These are phyloP conservation scores for Bacidia rubella DNA, from an alignment of 495 filamentous ascomycete species.

Conservation along the genomic window DNA sequence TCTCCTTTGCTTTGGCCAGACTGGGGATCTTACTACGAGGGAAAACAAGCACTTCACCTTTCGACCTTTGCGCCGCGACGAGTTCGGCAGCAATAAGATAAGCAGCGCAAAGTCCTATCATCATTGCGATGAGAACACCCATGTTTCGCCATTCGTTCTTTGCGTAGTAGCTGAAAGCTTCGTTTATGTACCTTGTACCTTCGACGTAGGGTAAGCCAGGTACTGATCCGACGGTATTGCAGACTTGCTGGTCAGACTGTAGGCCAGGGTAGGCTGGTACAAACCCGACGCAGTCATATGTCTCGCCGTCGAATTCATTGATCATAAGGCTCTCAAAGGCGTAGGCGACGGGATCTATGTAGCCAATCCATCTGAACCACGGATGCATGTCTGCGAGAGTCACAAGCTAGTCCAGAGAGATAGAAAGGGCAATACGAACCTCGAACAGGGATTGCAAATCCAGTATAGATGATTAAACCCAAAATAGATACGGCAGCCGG, in stretches of 20 bases:
- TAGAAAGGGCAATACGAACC: conserved; percentile 4
- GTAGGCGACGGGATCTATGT: conserved; percentile 73
- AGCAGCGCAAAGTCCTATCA: conserved; percentile 46
- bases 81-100: conserved; percentile 66
- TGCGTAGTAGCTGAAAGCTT: conserved; percentile 45
- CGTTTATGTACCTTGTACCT: conserved; percentile 57
- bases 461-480: conserved; percentile 74
- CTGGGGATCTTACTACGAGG: conserved; percentile 57
- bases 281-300: conserved; percentile 48
- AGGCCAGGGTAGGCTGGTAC: conserved; percentile 47
- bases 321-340: conserved; percentile 81
- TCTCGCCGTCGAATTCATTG: conserved; percentile 65
- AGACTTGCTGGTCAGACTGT: conserved; percentile 33
- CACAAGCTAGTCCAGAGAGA: not conserved
- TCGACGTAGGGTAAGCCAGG: conserved; percentile 41
- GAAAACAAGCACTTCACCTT: conserved; percentile 83
- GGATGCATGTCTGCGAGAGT: conserved; percentile 47
- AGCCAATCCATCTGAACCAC: conserved; percentile 84
- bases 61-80: conserved; percentile 64
- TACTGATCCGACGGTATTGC: conserved; percentile 47
- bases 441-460: conserved; percentile 66
- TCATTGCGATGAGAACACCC: conserved; percentile 66
- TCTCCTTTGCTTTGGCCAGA: conserved; percentile 29
- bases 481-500: conserved; percentile 74
- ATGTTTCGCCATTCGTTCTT: conserved; percentile 67